Base-by-base conservation (phyloP, 495 filamentous ascomycete species). In the Lepidopterella palustris region DNA sequence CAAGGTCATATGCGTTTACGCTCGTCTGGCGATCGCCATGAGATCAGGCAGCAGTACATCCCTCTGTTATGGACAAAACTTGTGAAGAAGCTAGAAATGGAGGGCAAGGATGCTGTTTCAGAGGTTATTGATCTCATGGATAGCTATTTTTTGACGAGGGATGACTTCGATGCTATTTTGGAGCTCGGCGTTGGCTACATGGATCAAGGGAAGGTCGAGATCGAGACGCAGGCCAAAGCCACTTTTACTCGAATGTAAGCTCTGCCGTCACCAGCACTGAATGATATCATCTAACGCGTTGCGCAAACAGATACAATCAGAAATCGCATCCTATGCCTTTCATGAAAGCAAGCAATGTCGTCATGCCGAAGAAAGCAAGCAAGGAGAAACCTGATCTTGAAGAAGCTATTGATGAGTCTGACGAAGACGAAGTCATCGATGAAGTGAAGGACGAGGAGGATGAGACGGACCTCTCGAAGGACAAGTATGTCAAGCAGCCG, bases 1-100 rank as follows among this genome's bases (percentile, higher is more conserved):
- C 93, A 97, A 71, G 88, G 89, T 5, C 93, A 97, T 71, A 97
- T 97, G 88, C 88, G 93, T 11, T 85, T 99, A 60, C 86, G 87
- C 60, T 81, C 87, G 6, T 91, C 89, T 52, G 93, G 89, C n/a
- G 93, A 97, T 68, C 86, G 92, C 29, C 84, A 96, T 66, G 95
- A 97, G 71, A 84, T 97, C 62, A 84, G 93, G 52, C 91, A 97
- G 70, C 87, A 96, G 67, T 99, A 99, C 64, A 74, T 97, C 57
- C 93, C 93, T 6, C 73, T 89, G 1, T 76, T 99, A n/a, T 97
- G 91, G 88, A 80, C 87, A 49, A 79, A 82, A 64, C 74, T 91
- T n/a, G 79, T 96, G 58, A 83, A 84, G 52, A 80, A 80, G 42
- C 55, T 76, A 5, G 29, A 67, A 51, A n/a, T 21, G 3, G 67